Evolutionary conservation across 176 grass and related monocot species (phyloP), one percentile per base, ranked within the genome.

Genomic region (Triticum turgidum): DNA sequence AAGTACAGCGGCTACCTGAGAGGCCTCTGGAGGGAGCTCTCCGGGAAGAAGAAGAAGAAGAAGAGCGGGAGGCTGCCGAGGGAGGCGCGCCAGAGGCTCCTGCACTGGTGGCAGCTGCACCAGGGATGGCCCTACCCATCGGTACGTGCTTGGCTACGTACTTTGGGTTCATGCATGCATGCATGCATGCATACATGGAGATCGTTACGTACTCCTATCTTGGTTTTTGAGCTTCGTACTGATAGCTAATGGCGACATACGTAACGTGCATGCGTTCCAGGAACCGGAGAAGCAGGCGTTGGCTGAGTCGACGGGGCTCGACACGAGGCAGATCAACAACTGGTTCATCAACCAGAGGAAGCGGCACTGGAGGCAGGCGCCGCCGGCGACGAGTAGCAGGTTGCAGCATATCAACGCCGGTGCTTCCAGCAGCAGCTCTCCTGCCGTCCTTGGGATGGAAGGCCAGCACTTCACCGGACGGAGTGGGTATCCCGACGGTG

Each of bases 301-400:
- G 91, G 85, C 79, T 7, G 89, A 88, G 67, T 89, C 91, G 61
- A 96, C 94, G 37, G 91, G 94, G 65, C 91, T 96, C 1, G 91
- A 96, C 88, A 76, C 70, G 25, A 96, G 93, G 87, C 94, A 96
- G 78, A 94, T 96, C 63, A 94, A 85, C 83, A 93, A 94, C 77
- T 94, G 94, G 94, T 96, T 96, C 91, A 96, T 96, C 82, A 96
- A 94, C 90, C 94, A 96, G 83, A 84, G 94, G 47, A 96, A 96
- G 84, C 85, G 94, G 69, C 94, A 96, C 45, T 96, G 94, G 94
- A 93, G 81, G 78, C 89, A 89, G 33, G 80, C 89, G 82, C 87
- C 69, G 37, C 68, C 76, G 61, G 8, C 30, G 24, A 15, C 24
- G 67, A 67, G 32, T 38, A 82, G 77, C 83, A 63, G 70, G 47